Evolutionary conservation across 1,284 basidiomycete genomes (phyloP).

Genomic region (Dichomitus squalens): DNA sequence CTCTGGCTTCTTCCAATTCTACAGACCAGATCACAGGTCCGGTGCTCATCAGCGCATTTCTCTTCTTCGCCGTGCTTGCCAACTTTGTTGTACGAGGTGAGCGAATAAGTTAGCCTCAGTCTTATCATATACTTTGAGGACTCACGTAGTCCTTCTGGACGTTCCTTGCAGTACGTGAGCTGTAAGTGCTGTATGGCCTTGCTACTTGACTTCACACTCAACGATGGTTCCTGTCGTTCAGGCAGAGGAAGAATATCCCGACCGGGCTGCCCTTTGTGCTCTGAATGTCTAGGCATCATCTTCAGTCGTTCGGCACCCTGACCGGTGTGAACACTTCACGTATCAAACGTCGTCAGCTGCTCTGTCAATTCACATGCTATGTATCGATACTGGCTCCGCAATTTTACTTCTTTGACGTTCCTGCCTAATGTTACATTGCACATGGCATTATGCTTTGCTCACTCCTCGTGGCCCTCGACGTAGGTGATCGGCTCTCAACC

Average conservation of each 20-base stretch:
- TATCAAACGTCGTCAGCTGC: not conserved
- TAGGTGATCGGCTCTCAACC: not conserved
- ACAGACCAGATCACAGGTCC: constrained; percentile 83
- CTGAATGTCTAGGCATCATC: not conserved
- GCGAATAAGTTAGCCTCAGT: constrained; percentile 23
- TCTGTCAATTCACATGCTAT: not conserved
- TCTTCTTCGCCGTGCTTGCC: constrained; percentile 84
- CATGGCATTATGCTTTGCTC: not conserved
- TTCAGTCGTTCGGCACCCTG: not conserved
- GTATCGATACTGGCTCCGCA: not conserved
- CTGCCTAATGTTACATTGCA: not conserved
- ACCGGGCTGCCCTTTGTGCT: constrained; percentile 33
- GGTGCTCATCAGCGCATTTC: constrained; percentile 72
- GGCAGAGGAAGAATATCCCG: constrained; percentile 36
- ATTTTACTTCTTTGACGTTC: not conserved
- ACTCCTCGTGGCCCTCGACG: not conserved
- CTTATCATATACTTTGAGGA: not conserved
- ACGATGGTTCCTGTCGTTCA: constrained; percentile 13
- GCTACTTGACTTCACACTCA: not conserved
- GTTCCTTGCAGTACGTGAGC: constrained; percentile 41
- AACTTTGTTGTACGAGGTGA: constrained; percentile 87
- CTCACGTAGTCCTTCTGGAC: constrained; percentile 4
- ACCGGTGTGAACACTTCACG: not conserved
- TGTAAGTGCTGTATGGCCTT: constrained; percentile 33
- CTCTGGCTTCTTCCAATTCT: not conserved